Conservation (phyloP, 106 monocot species). For the Acorus gramineus region DNA sequence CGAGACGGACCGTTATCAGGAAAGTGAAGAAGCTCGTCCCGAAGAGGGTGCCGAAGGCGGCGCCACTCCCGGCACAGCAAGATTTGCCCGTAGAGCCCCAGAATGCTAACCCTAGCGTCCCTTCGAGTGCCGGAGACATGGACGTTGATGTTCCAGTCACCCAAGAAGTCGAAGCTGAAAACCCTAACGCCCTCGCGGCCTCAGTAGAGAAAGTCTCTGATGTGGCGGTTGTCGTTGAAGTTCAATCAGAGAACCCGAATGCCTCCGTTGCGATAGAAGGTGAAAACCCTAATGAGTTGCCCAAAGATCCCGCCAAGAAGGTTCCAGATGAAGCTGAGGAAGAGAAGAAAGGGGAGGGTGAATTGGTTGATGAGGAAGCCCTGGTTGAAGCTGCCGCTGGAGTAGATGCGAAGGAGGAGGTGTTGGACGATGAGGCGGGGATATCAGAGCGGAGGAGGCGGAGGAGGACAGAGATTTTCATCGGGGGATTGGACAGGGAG, state of each 20-base stretch:
- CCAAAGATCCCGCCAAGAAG: not conserved
- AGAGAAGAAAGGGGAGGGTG: slow-evolving; percentile 5
- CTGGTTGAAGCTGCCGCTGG: not conserved
- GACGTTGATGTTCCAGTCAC: slow-evolving; percentile 2
- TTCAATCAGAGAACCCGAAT: too few species aligned
- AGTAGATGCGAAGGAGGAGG: slow-evolving; percentile 1
- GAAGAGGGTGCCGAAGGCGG: slow-evolving; percentile 30
- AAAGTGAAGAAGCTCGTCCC: slow-evolving; percentile 34
- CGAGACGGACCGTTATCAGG: slow-evolving; percentile 24
- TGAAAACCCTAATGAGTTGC: not conserved
- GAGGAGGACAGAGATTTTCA: slow-evolving; percentile 79
- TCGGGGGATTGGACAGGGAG: slow-evolving; percentile 71
- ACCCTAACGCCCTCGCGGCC: not conserved
- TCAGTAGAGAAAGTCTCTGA: not conserved
- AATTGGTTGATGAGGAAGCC: too few species aligned
- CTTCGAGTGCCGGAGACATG: not conserved
- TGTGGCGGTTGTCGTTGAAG: not conserved
- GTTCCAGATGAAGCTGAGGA: slow-evolving; percentile 10
- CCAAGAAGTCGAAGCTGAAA: not conserved
- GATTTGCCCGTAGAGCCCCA: too few species aligned
- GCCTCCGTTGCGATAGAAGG: too few species aligned
- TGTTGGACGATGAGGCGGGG: slow-evolving; percentile 14
- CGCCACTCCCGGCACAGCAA: too few species aligned
- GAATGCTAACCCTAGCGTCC: too few species aligned
- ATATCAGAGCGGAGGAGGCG: slow-evolving; percentile 42